Evolutionary conservation across 148 eudicot species (phyloP), one percentile per base, ranked within the genome.

Genomic region (Cornus controversa): DNA sequence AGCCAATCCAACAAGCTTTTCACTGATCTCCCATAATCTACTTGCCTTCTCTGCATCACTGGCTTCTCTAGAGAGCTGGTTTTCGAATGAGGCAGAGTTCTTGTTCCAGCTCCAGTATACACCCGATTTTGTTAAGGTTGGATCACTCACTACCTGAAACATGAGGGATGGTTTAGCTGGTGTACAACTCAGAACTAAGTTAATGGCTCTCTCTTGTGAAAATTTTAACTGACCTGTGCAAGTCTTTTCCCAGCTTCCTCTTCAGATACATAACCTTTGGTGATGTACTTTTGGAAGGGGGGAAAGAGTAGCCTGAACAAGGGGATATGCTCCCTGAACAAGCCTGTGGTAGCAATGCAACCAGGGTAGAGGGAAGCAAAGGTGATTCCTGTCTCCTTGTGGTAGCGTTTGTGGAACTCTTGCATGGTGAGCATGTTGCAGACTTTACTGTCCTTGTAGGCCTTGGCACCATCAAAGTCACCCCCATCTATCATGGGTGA

Each of bases 381-480:
- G n/a, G n/a, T n/a, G n/a, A n/a, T n/a, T 66, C 96, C 96, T 0
- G 90, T 88, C 70, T 94, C 98, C 75, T 92, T 92, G 18, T 94
- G 95, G 86, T 76, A 91, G 10, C 95, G 93, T 31, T 88, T 77
- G 73, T 94, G 98, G 80, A 94, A 86, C 77, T 94, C 98, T 82
- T 92, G 98, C 97, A 94, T 94, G 2, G 94, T 94, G 31, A 94
- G 98, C 98, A 94, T 94, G 87, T 94, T 94, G 86, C 98, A 94
- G 4, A 94, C 97, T 85, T 94, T 94, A 86, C 98, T 92, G 83
- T 94, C 98, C 71, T 94, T 94, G 81, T 92, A 94, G 60, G 98
- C 98, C 75, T 94, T 94, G 34, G 98, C 98, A 69, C 98, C 98
- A 64, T 92, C 98, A 75, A 91, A 94, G 16, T 91, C 91, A 23